Conservation (phyloP, 108 stramenopile genomes). For the Cyclotella baltica region DNA sequence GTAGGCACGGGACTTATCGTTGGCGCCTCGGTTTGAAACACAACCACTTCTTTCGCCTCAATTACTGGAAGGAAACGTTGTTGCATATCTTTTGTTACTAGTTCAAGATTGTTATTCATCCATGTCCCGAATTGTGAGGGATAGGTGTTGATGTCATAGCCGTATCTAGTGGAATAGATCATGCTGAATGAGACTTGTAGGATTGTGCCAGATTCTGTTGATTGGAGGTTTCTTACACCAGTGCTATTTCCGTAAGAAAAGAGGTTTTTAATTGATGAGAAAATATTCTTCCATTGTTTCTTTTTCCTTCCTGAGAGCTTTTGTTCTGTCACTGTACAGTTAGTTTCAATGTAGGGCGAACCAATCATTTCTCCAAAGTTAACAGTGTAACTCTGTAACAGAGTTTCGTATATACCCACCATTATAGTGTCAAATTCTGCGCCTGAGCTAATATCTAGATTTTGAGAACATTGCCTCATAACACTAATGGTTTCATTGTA, state of each 20-base stretch:
- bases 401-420: slow-evolving; percentile 9
- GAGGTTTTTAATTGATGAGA: not conserved
- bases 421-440: slow-evolving; percentile 19
- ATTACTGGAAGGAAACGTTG: slow-evolving; percentile 52
- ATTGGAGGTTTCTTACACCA: slow-evolving; percentile 13
- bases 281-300: not conserved
- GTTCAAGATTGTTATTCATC: slow-evolving; percentile 54
- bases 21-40: slow-evolving; percentile 47
- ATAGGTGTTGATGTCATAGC: slow-evolving; percentile 56
- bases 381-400: slow-evolving; percentile 33
- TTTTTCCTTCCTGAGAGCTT: slow-evolving; percentile 13
- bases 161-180: slow-evolving; percentile 53
- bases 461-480: slow-evolving; percentile 5
- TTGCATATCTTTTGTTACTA: slow-evolving; percentile 55
- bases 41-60: slow-evolving; percentile 24
- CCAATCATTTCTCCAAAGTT: slow-evolving; percentile 12
- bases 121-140: slow-evolving; percentile 53
- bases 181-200: slow-evolving; percentile 50
- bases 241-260: not conserved
- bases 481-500: not conserved
- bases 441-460: slow-evolving; percentile 3
- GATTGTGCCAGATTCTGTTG: slow-evolving; percentile 6
- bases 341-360: slow-evolving; percentile 16
- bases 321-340: slow-evolving; percentile 11
- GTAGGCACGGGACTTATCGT: slow-evolving; percentile 26